Conservation (phyloP, 805 yeast species). For the Ogataea ganodermae region DNA sequence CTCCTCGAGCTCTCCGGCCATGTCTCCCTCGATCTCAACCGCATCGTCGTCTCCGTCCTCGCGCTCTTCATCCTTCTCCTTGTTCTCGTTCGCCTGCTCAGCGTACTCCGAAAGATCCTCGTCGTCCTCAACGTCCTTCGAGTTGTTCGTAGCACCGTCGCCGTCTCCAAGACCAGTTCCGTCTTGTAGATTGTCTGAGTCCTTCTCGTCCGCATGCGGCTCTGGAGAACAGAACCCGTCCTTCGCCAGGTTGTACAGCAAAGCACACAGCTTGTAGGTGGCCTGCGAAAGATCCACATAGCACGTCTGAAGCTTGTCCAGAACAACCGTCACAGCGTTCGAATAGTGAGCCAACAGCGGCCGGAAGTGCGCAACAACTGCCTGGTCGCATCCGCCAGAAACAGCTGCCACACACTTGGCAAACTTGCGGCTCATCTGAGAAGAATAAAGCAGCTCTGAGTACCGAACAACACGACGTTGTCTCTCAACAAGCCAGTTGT, state of each 20-base stretch:
- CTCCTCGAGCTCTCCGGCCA: conserved; percentile 92
- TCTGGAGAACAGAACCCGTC: conserved; percentile 94
- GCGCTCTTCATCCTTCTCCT: conserved; percentile 51
- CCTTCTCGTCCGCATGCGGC: conserved; percentile 65
- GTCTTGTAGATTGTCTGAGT: conserved; percentile 63
- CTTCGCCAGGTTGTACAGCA: conserved; percentile 62
- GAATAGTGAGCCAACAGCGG: conserved; percentile 67
- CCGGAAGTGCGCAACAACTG: conserved; percentile 54
- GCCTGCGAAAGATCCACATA: conserved; percentile 62
- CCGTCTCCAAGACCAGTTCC: conserved; percentile 93
- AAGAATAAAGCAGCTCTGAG: conserved; percentile 39
- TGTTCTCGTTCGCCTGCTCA: conserved; percentile 63
- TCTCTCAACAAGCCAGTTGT: conserved; percentile 63
- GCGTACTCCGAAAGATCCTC: conserved; percentile 81
- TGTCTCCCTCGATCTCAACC: conserved; percentile 92
- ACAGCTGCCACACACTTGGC: conserved; percentile 36
- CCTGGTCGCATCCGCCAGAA: conserved; percentile 42
- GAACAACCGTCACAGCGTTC: conserved; percentile 46
- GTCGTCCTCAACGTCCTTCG: conserved; percentile 87
- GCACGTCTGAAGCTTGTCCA: conserved; percentile 46
- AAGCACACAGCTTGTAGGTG: conserved; percentile 55
- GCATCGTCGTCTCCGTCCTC: conserved; percentile 85
- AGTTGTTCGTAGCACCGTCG: conserved; percentile 75
- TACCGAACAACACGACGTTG: conserved; percentile 47
- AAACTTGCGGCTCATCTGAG: conserved; percentile 20